Conservation (phyloP, 2,329 filamentous ascomycete species). For the Phymatotrichopsis omnivora region DNA sequence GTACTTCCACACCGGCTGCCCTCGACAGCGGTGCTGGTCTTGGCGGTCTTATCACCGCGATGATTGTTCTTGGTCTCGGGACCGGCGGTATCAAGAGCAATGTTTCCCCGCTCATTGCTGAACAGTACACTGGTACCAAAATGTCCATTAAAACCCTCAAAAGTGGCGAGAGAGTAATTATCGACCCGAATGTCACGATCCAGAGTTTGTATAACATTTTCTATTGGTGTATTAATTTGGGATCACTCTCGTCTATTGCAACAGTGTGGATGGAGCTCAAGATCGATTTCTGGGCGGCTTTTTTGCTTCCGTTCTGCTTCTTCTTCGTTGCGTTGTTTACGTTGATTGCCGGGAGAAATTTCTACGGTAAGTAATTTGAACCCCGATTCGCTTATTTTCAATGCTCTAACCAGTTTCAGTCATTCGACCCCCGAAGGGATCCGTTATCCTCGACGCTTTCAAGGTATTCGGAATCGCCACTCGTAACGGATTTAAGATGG, state of each 20-base stretch:
- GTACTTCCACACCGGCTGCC: slow-evolving; percentile 45
- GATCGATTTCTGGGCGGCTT: slow-evolving; percentile 55
- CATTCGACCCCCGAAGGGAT: slow-evolving; percentile 49
- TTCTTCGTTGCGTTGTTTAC: slow-evolving; percentile 51
- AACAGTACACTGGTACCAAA: slow-evolving; percentile 53
- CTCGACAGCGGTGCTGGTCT: slow-evolving; percentile 44
- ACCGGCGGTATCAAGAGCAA: slow-evolving; percentile 63
- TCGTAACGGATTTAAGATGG: slow-evolving; percentile 37
- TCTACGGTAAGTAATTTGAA: slow-evolving; percentile 39
- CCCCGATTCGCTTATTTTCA: too few relatives aligned
- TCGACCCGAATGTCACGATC: slow-evolving; percentile 56
- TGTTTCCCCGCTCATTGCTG: slow-evolving; percentile 49
- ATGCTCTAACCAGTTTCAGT: too few relatives aligned
- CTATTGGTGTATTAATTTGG: slow-evolving; percentile 64
- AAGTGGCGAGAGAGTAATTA: slow-evolving; percentile 50
- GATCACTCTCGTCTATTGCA: slow-evolving; percentile 56
- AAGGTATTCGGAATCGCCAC: slow-evolving; percentile 49
- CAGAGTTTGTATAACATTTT: slow-evolving; percentile 65
- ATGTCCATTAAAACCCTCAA: slow-evolving; percentile 44
- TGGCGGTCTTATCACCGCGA: slow-evolving; percentile 46
- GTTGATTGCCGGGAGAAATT: slow-evolving; percentile 41
- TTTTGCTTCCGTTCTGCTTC: slow-evolving; percentile 50
- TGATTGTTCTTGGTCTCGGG: slow-evolving; percentile 55
- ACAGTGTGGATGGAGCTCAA: slow-evolving; percentile 59
- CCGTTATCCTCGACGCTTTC: slow-evolving; percentile 56